Base-by-base conservation (phyloP, 2,329 filamentous ascomycete genomes). In the Epichloe typhina region DNA sequence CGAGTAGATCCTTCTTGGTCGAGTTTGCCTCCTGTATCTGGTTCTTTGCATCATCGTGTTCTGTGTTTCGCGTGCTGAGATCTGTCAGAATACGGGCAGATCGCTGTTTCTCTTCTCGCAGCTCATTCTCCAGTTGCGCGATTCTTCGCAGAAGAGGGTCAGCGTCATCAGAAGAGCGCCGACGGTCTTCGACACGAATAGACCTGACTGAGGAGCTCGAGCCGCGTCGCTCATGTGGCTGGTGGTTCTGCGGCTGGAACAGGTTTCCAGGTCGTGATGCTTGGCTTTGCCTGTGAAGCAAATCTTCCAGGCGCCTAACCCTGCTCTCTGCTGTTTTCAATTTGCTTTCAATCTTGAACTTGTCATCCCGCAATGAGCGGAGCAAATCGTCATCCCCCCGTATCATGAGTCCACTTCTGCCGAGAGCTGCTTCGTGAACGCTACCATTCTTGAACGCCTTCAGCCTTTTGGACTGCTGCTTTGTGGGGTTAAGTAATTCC, bases 391-490 rank as follows among this genome's bases (percentile, higher is more conserved):
- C 88, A 54, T 93, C 86, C n/a, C 88, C 89, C 39, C 88, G 82
- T 13, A 95, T 79, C 59, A 95, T 70, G 9, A 96, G 76, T 1
- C 88, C 91, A 56, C 87, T 94, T 60, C 85, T 82, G n/a, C 88
- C 88, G 54, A 96, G 77, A 3, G 80, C 81, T n/a, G 84, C 84
- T 63, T 97, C 93, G 60, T 96, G 89, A 38, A 97, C 79, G 62
- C 93, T 97, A 15, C 93, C 93, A 62, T 94, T 93, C 64, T 96
- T 96, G 72, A 98, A 97, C 5, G 88, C 89, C 64, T 91, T 95
- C 6, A 93, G 80, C 52, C 88, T 81, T 66, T 88, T 90, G 54
- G 83, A 80, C 62, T 95, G 90, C 64, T 93, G 88, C 59, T 85
- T 88, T 0, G 88, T 93, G 3, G 91, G 89, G 51, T 78, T 80